Evolutionary conservation across 371 early-diverging fungal genomes (phyloP).

Genomic region (Haplosporangium sp.): DNA sequence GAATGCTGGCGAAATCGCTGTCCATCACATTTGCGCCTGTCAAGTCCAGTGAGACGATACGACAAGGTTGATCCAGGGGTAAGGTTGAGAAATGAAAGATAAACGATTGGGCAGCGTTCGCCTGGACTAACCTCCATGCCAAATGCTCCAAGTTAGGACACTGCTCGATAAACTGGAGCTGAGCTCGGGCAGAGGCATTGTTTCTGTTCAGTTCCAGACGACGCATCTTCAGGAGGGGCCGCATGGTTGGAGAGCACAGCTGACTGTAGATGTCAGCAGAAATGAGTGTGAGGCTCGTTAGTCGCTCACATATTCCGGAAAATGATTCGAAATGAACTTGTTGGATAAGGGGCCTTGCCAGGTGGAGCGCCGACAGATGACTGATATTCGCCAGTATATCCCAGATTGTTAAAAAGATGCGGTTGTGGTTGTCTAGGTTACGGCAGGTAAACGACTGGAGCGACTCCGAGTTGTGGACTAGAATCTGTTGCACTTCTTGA

Average conservation of each 20-base stretch:
- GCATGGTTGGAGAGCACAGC: not conserved
- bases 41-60: constrained; percentile 9
- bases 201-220: constrained; percentile 1
- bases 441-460: constrained; percentile 10
- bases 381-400: not conserved
- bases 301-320: constrained; percentile 5
- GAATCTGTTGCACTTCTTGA: constrained; percentile 6
- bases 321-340: not conserved
- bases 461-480: not conserved
- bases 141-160: constrained; percentile 21
- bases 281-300: constrained; percentile 5
- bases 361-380: not conserved
- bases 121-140: constrained; percentile 2
- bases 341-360: constrained; percentile 1
- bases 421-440: not conserved
- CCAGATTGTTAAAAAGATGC: constrained; percentile 7
- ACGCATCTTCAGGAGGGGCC: constrained; percentile 1
- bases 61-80: not conserved
- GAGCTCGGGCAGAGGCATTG: not conserved
- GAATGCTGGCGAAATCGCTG: not conserved
- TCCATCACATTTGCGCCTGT: constrained; percentile 2
- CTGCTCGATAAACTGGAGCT: constrained; percentile 3
- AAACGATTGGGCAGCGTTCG: not conserved
- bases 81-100: constrained; percentile 9
- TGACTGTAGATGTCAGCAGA: not conserved